Base-by-base conservation (phyloP, 495 filamentous ascomycete genomes). In the Xylaria curta region DNA sequence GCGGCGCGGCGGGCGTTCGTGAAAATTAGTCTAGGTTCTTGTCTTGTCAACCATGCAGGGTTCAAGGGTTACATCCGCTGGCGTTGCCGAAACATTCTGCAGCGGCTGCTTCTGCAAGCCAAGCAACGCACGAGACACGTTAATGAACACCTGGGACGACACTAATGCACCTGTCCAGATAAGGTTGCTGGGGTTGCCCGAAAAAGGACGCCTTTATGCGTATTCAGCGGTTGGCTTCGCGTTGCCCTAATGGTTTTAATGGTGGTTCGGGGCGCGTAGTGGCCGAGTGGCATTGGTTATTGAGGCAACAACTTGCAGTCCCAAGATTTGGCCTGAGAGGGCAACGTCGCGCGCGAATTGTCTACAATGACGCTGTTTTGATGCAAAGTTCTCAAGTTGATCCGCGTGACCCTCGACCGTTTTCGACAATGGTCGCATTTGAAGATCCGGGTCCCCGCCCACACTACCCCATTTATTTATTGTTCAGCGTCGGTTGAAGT, bases 81-180 rank as follows among this genome's bases (percentile, higher is more conserved):
- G 24, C 17, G 62, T 61, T 64, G 56, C 73, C 66, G 69, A 71
- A 70, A 61, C 40, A 46, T 69, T 69, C 38, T 70, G 65, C 33
- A 51, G 28, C 68, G 47, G 68, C 24, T 64, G 59, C 33, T 28
- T 67, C 44, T 69, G 64, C 68, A 70, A 49, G 69, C 56, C 69
- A 68, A 64, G 70, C 33, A 66, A 59, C 63, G 66, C 59, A 71
- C 68, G 73, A 75, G 73, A 70, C 69, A 74, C 60, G 66, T 47
- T 61, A 66, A 65, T 38, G 69, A 74, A 66, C 73, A 68, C 67
- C 70, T 73, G 64, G 70, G 65, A 72, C 65, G 44, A 72, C 13
- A 61, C 69, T 72, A 72, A 72, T 72, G 69, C 69, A 72, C 51
- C 69, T 60, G 51, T 59, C 62, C 51, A 28, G 49, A 66, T 66